Base-by-base conservation (phyloP, 768 basidiomycete genomes). In the Chalciporus pseudorubinellus region DNA sequence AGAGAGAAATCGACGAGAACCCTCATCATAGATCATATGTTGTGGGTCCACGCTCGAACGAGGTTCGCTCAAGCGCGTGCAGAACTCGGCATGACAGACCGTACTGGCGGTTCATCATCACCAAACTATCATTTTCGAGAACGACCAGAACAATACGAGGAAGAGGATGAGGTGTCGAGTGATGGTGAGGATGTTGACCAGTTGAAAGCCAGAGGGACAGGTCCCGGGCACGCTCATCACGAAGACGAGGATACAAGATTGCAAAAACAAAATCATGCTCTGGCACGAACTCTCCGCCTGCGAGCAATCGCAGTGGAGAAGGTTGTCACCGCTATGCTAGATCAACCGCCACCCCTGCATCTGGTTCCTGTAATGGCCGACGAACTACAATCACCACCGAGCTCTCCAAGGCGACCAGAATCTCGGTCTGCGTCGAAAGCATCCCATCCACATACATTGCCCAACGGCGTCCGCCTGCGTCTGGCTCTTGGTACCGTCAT, bases 1-100 rank as follows among this genome's bases (percentile, higher is more conserved):
- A 73, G 88, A 34, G 90, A 93, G 69, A 93, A 92, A 74, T 88
- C 87, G n/a, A 92, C 90, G 8, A 76, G 89, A 28, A 92, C 89
- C 10, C 75, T 92, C 50, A 93, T 92, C 59, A 82, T 93, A 50
- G 91, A 93, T 68, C 87, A 92, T 68, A 83, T 91, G 77, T 73
- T 92, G 44, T 92, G 87, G 88, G 86, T 85, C 7, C 91, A 92
- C 68, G 83, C 78, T 11, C 76, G 85, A 56, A 89, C 89, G 13
- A 79, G 91, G 51, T 89, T 90, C 57, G 83, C 85, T 8, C 91
- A 93, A 67, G 89, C 87, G 4, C 80, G 89, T 26, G 88, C 89
- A 47, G 90, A 92, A 67, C 79, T 93, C 11, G 88, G 87, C 31
- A 91, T 92, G 89, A 84, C 85, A 7, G 88, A 89, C 68, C 84